These are phyloP conservation scores for Spirogloea muscicola DNA, from an alignment of 139 green algal genomes.

Conservation along the genomic window DNA sequence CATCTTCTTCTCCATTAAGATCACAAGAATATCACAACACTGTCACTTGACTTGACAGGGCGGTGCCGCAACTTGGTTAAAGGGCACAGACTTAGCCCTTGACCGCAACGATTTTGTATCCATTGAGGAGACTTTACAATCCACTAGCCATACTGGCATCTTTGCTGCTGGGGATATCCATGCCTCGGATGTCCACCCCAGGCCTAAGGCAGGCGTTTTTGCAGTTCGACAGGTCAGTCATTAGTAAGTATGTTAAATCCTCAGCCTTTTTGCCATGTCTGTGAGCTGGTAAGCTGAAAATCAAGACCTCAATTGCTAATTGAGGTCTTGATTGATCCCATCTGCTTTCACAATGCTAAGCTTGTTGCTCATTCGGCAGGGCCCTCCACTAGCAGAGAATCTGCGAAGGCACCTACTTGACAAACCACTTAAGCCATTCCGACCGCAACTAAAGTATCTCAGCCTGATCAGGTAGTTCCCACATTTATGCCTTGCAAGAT, in stretches of 20 bases:
- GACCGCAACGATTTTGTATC: slow-evolving; percentile 75
- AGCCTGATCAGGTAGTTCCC: slow-evolving; percentile 71
- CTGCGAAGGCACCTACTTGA: slow-evolving; percentile 62
- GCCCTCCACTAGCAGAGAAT: slow-evolving; percentile 73
- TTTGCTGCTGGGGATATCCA: slow-evolving; percentile 92
- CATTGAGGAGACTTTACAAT: slow-evolving; percentile 61
- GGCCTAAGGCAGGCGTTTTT: slow-evolving; percentile 96
- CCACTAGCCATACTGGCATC: slow-evolving; percentile 57
- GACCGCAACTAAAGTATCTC: slow-evolving; percentile 76
- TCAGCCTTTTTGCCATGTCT: too few species aligned
- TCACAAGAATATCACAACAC: neutral
- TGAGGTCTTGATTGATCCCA: too few species aligned
- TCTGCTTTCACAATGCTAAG: neutral
- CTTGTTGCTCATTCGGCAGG: slow-evolving; percentile 9
- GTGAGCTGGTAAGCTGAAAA: neutral
- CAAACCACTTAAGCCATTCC: slow-evolving; percentile 64
- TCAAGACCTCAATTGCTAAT: too few species aligned
- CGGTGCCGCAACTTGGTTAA: slow-evolving; percentile 63
- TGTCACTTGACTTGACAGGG: slow-evolving; percentile 14
- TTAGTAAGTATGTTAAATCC: too few species aligned
- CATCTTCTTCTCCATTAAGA: neutral
- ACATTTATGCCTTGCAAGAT: too few species aligned
- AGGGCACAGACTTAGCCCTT: slow-evolving; percentile 56
- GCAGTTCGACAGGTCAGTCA: slow-evolving; percentile 82
- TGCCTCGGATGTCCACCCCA: slow-evolving; percentile 55